Evolutionary conservation across 164 flowering plant genomes (phyloP).

Genomic region (Stephania cephalantha): DNA sequence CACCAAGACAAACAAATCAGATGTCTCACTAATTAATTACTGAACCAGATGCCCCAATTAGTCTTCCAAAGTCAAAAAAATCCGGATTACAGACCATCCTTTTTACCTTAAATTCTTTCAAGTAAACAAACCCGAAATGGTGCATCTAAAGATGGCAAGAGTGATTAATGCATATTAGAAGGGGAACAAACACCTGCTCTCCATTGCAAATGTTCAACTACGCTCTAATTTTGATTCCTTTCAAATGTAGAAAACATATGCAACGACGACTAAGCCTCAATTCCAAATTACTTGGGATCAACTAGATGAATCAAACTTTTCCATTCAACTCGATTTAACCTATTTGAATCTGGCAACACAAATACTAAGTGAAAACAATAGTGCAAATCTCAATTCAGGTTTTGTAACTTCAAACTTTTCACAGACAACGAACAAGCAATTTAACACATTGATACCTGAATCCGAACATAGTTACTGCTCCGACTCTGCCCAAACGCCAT

Average conservation of each 20-base stretch:
- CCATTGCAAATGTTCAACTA: too few species aligned
- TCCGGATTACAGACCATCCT: not conserved
- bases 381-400: too few species aligned
- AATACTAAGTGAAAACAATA: too few species aligned
- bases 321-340: too few species aligned
- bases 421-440: too few species aligned
- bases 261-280: too few species aligned
- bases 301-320: too few species aligned
- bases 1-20: not conserved
- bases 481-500: constrained; percentile 79
- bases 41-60: not conserved
- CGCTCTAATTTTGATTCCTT: too few species aligned
- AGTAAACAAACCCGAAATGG: not conserved
- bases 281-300: too few species aligned
- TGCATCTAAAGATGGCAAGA: not conserved
- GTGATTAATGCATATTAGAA: not conserved
- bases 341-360: too few species aligned
- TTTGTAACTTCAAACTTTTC: too few species aligned
- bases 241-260: too few species aligned
- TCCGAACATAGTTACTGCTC: constrained; percentile 68
- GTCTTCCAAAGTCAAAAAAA: not conserved
- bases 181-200: not conserved
- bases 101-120: not conserved
- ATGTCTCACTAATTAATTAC: not conserved
- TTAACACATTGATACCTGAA: constrained; percentile 45